Percentiles rank a stretch among this genome's conserved stretches.
These are phyloP conservation scores for Pseudotsuga menziesii DNA, from an alignment of 75 land plant species.

Conservation along the genomic window DNA sequence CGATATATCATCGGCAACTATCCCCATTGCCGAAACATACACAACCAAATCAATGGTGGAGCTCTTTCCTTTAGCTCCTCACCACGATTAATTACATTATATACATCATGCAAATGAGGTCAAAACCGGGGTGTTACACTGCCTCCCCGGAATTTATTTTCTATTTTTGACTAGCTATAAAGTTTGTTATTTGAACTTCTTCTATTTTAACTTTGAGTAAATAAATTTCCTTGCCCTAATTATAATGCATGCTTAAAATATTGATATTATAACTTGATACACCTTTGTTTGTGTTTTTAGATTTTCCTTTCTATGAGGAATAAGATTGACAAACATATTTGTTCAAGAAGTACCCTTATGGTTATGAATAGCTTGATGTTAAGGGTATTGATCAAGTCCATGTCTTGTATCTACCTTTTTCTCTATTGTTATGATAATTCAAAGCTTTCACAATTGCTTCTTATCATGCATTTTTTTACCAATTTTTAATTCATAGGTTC, in stretches of 20 bases:
- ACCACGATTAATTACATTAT: no score
- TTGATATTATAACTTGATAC: background rate
- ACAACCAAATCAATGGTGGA: no score
- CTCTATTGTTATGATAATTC: background rate
- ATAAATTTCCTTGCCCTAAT: background rate
- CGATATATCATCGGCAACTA: no score
- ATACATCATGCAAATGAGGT: no score
- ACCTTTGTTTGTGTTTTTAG: constrained; percentile 6
- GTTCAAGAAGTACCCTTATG: constrained; percentile 79
- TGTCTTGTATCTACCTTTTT: background rate
- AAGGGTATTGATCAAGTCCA: constrained; percentile 92
- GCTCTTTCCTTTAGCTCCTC: no score
- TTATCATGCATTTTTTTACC: background rate
- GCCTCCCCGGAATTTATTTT: constrained; percentile 84
- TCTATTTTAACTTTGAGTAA: background rate
- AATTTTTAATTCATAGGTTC: constrained; percentile 7
- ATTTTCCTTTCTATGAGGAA: background rate
- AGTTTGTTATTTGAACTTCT: constrained; percentile 10
- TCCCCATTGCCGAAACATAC: no score
- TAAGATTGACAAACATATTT: background rate
- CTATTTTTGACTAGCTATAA: constrained; percentile 89
- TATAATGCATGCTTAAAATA: background rate
- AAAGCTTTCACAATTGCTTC: background rate
- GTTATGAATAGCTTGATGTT: constrained; percentile 94
- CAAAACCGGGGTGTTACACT: no score